Evolutionary conservation across 148 eudicot species (phyloP), one percentile per base, ranked within the genome.

Genomic region (Nyssa sinensis): DNA sequence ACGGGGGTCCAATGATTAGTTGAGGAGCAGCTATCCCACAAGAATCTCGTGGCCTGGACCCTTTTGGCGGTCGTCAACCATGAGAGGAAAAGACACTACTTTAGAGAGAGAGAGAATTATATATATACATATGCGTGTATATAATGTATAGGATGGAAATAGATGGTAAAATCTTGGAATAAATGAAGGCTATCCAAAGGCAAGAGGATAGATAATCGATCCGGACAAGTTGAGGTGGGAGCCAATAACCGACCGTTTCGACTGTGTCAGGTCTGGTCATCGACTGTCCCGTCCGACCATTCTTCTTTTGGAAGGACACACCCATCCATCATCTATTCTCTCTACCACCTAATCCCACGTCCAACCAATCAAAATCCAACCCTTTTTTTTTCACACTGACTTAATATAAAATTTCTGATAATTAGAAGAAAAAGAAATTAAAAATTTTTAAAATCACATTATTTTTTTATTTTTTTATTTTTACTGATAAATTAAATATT

Each of bases 21-120:
- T 65, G 70, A 49, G 37, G 17, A 27, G 78, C 47, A 32, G 30
- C 29, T 19, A 10, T 41, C 51, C 47, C 67, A 39, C 73, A 57
- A 39, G 34, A 73, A 62, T 67, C 80, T 53, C 80, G 80, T 81
- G 84, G 84, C 27, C 71, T 67, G 74, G 77, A 68, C 84, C 74
- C 19, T 62, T 76, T 67, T 81, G 84, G 80, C 80, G 84, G 84
- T 81, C 25, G 73, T 67, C 83, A 37, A 47, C 75, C 62, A 1
- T 51, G 30, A 21, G 25, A 34, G 44, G 11, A 12, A 39, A 44
- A 64, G 67, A 64, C 19, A 33, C 41, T 37, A 37, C 5, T 37
- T 3, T 37, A 37, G 4, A 37, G n/a, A n/a, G n/a, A n/a, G n/a
- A n/a, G n/a, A n/a, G n/a, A n/a, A n/a, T n/a, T 37, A 8, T 37